These are phyloP conservation scores for Fusarium veterinarium DNA, from an alignment of 2,329 filamentous ascomycete genomes.

Conservation along the genomic window DNA sequence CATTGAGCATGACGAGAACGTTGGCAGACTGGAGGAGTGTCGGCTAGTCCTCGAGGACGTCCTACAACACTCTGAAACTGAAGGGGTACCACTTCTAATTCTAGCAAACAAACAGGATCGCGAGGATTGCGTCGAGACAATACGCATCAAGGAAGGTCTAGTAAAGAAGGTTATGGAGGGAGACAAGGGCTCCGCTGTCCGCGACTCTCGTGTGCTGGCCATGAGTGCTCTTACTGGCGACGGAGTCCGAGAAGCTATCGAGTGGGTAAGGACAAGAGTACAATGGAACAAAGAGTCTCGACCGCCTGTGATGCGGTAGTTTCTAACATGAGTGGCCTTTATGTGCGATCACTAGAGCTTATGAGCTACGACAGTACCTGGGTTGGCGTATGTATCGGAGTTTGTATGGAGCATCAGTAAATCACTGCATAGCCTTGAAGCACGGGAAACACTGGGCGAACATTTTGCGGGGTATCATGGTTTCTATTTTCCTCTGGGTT, in stretches of 20 bases:
- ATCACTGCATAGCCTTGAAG: slow-evolving; percentile 27
- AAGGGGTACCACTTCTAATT: slow-evolving; percentile 90
- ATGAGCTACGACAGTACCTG: slow-evolving; percentile 32
- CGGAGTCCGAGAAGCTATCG: slow-evolving; percentile 94
- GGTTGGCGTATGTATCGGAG: slow-evolving; percentile 36
- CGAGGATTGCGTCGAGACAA: slow-evolving; percentile 97
- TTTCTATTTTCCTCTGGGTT: slow-evolving; percentile 40
- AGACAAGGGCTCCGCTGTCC: slow-evolving; percentile 84
- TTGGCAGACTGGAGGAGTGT: slow-evolving; percentile 86
- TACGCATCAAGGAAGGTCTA: slow-evolving; percentile 95
- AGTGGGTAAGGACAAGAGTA: slow-evolving; percentile 92
- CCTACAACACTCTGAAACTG: slow-evolving; percentile 85
- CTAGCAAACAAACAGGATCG: slow-evolving; percentile 98
- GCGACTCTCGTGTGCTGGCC: slow-evolving; percentile 91
- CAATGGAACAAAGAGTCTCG: slow-evolving; percentile 97
- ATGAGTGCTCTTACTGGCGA: slow-evolving; percentile 89
- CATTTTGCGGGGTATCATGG: slow-evolving; percentile 46
- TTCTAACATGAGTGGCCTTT: not conserved
- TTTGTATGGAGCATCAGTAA: slow-evolving; percentile 25
- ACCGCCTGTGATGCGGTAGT: slow-evolving; percentile 90
- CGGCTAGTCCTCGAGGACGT: slow-evolving; percentile 90
- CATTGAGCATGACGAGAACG: slow-evolving; percentile 62
- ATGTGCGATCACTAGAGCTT: slow-evolving; percentile 20
- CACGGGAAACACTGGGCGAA: slow-evolving; percentile 26
- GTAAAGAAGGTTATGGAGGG: slow-evolving; percentile 97